Base-by-base conservation (phyloP, 2,329 filamentous ascomycete genomes). In the Fusarium sp. region DNA sequence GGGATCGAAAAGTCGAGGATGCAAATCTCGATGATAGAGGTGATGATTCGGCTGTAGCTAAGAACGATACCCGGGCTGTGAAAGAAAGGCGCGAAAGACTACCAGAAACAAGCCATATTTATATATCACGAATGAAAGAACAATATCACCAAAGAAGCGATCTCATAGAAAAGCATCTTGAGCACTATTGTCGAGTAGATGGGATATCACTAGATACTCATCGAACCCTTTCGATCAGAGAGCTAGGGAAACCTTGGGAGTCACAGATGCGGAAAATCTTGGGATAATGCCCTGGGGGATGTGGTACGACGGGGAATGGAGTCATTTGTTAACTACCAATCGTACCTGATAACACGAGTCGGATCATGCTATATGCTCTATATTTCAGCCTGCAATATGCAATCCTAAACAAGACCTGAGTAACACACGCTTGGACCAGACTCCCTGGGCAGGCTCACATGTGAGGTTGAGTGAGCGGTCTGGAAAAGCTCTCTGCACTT, bases 11-110 rank as follows among this genome's bases (percentile, higher is more conserved):
- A 47, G 15, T 44, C 16, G 43, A 62, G 38, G n/a, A 49, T 56
- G 44, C 43, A 40, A 59, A 43, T 40, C 28, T 60, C 30, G 38
- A 60, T 38, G 37, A 63, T 30, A 28, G 33, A 60, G 57, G 56
- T 46, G 56, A 47, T 58, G 43, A 25, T 54, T 52, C 60, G 43
- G 44, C 38, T 43, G 35, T 44, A 49, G 43, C 40, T 53, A 60
- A 62, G 30, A 43, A 62, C 62, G 69, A 78, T 77, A 77, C 72
- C 69, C 63, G 33, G 56, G 33, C 57, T 64, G 60, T 54, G 44
- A 63, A 75, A 57, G 42, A 67, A 64, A 54, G 68, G 64, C 64
- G 57, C 60, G 40, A 57, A 56, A 61, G 42, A 43, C 23, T 46
- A 69, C 47, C 37, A 33, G 60, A 42, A 42, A 50, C 40, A 69